Evolutionary conservation across 2,329 filamentous ascomycete species (phyloP).

Genomic region (Fusarium verrucosum): DNA sequence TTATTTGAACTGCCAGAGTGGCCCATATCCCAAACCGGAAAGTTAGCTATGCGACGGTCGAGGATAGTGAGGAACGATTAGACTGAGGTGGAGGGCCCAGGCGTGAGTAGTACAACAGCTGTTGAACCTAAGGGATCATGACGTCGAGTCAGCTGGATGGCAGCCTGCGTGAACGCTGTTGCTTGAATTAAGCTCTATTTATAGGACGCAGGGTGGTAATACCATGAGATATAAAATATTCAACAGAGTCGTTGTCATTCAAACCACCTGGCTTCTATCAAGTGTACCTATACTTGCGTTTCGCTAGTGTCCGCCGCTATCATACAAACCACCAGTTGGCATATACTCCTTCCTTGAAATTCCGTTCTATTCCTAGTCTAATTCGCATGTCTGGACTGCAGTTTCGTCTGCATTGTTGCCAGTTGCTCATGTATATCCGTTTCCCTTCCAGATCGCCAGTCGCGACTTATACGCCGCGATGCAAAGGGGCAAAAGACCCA

Average conservation of each 20-base stretch:
- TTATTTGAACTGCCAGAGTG: slow-evolving; percentile 5
- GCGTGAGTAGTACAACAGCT: slow-evolving; percentile 11
- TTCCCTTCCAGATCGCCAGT: background rate
- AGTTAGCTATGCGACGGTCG: background rate
- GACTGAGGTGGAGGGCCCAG: slow-evolving; percentile 12
- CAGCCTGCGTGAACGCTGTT: slow-evolving; percentile 1
- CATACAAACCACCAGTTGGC: background rate
- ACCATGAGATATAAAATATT: slow-evolving; percentile 17
- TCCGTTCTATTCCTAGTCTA: slow-evolving; percentile 7
- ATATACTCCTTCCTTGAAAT: background rate
- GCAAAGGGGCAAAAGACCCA: background rate
- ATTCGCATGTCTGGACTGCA: background rate
- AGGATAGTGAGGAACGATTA: slow-evolving; percentile 22
- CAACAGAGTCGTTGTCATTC: slow-evolving; percentile 16
- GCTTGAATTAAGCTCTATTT: background rate
- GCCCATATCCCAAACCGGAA: background rate
- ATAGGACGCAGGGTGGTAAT: slow-evolving; percentile 9
- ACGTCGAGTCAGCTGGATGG: slow-evolving; percentile 6
- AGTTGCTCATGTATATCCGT: slow-evolving; percentile 1
- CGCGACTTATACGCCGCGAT: slow-evolving; percentile 5
- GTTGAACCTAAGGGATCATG: slow-evolving; percentile 11
- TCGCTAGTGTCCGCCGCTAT: background rate
- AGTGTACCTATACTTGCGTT: background rate
- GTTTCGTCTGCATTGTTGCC: background rate
- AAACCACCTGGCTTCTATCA: slow-evolving; percentile 11